A percentile compares a stretch with the other conserved stretches of the same genome.
These are phyloP conservation scores for Petunia secreta DNA, from an alignment of 257 asterid species.

Conservation along the genomic window DNA sequence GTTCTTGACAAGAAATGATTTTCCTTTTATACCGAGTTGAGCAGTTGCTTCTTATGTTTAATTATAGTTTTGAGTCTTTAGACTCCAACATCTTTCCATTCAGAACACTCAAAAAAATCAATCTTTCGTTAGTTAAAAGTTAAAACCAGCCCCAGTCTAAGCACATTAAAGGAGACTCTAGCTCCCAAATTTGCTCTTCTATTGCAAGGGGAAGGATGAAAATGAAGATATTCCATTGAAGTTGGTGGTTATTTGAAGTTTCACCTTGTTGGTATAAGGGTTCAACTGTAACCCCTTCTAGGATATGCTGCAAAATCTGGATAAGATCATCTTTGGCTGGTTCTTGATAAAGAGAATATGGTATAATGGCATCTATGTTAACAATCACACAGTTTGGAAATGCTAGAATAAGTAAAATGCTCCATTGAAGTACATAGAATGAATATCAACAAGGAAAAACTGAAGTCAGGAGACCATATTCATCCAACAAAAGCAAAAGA, in stretches of 20 bases:
- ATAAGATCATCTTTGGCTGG: background rate
- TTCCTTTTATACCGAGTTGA: background rate
- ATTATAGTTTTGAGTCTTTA: background rate
- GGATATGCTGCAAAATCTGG: background rate
- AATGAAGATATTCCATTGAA: background rate
- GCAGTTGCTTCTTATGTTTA: background rate
- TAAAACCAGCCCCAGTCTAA: background rate
- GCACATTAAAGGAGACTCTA: background rate
- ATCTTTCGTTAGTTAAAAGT: background rate
- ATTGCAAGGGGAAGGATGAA: background rate
- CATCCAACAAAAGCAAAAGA: background rate
- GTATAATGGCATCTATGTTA: slow-evolving; percentile 4
- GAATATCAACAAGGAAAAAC: slow-evolving; percentile 6
- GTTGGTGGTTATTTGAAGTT: background rate
- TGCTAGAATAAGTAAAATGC: background rate
- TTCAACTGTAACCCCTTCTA: background rate
- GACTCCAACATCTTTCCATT: background rate
- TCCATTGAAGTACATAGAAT: slow-evolving; percentile 9
- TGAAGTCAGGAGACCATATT: background rate
- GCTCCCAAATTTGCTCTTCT: background rate
- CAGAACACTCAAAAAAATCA: background rate
- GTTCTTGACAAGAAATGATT: background rate
- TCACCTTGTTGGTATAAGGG: background rate
- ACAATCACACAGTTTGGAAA: background rate
- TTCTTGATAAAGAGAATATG: background rate